Percentiles rank a stretch among this genome's conserved stretches.
phyloP scores from a whole-genome alignment of 352 stramenopile genomes.

The Phytophthora boehmeriae region DNA sequence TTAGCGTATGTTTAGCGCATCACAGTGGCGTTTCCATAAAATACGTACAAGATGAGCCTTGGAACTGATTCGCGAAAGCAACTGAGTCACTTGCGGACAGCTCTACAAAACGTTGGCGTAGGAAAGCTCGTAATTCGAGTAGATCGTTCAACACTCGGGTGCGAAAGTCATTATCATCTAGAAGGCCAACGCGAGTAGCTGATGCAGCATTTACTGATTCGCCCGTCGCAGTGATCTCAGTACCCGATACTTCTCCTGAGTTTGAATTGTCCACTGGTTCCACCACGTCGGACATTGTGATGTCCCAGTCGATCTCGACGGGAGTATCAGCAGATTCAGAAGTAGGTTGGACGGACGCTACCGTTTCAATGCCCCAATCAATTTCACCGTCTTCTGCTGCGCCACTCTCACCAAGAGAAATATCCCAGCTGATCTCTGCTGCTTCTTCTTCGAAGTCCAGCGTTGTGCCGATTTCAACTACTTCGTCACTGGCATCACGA shows the following conservation, averaged over 20 bases:
- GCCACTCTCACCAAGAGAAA: slow-evolving; percentile 54
- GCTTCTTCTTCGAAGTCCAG: slow-evolving; percentile 63
- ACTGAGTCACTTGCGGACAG: slow-evolving; percentile 52
- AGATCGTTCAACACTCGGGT: slow-evolving; percentile 73
- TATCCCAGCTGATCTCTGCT: slow-evolving; percentile 77
- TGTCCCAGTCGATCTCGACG: slow-evolving; percentile 82
- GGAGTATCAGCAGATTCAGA: slow-evolving; percentile 34
- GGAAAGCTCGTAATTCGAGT: slow-evolving; percentile 72
- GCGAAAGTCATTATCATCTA: slow-evolving; percentile 65
- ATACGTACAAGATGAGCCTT: slow-evolving; percentile 60
- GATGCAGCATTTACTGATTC: slow-evolving; percentile 11
- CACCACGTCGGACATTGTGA: slow-evolving; percentile 52
- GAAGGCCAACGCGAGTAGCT: slow-evolving; percentile 50
- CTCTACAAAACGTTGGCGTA: slow-evolving; percentile 59
- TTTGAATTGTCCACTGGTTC: slow-evolving; percentile 25
- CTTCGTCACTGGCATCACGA: slow-evolving; percentile 41
- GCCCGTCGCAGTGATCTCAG: slow-evolving; percentile 12
- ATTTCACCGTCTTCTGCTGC: slow-evolving; percentile 43
- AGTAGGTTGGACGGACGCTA: slow-evolving; percentile 23
- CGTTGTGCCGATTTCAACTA: slow-evolving; percentile 18
- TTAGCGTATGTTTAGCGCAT: slow-evolving; percentile 11
- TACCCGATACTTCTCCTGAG: slow-evolving; percentile 5
- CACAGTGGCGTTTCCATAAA: background rate
- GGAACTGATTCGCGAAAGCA: slow-evolving; percentile 78
- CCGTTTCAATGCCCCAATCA: slow-evolving; percentile 72